Conservation (phyloP, 371 early-diverging fungal genomes). For the Mucor racemosus region DNA sequence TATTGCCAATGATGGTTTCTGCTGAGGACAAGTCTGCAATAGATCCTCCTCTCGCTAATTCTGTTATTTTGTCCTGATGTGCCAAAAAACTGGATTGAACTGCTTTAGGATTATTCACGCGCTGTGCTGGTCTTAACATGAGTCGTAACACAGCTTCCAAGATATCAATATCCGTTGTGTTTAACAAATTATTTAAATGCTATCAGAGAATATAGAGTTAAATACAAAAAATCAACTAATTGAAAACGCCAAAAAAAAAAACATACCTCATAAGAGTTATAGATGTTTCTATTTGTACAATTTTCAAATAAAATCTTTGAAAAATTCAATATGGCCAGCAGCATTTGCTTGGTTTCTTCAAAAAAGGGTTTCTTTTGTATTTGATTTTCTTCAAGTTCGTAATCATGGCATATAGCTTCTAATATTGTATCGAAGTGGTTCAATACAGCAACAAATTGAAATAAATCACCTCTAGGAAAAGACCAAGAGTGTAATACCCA, state of each 20-base stretch:
- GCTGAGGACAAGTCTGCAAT: conserved; percentile 5
- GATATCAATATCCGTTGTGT: conserved; percentile 77
- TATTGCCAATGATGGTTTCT: not conserved
- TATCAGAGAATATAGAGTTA: conserved; percentile 63
- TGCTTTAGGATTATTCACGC: conserved; percentile 73
- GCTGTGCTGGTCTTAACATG: conserved; percentile 80
- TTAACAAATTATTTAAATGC: conserved; percentile 52
- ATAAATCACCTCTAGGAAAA: conserved; percentile 88
- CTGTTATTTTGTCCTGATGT: conserved; percentile 39
- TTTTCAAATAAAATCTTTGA: conserved; percentile 86
- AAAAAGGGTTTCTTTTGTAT: conserved; percentile 67
- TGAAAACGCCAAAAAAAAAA: conserved; percentile 17
- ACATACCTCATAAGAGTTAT: conserved; percentile 89
- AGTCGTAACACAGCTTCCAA: conserved; percentile 75
- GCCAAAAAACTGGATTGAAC: conserved; percentile 66
- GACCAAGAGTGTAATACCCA: conserved; percentile 68
- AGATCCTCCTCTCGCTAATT: conserved; percentile 24
- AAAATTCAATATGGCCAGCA: conserved; percentile 76
- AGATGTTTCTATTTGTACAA: conserved; percentile 92
- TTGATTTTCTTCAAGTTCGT: conserved; percentile 52
- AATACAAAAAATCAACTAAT: conserved; percentile 26
- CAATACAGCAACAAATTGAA: conserved; percentile 92
- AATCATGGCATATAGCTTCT: conserved; percentile 62
- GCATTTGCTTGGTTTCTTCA: conserved; percentile 47
- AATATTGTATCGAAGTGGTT: conserved; percentile 92